These are phyloP conservation scores for Entrophospora sp. DNA, from an alignment of 192 early-diverging fungal genomes.

Conservation along the genomic window DNA sequence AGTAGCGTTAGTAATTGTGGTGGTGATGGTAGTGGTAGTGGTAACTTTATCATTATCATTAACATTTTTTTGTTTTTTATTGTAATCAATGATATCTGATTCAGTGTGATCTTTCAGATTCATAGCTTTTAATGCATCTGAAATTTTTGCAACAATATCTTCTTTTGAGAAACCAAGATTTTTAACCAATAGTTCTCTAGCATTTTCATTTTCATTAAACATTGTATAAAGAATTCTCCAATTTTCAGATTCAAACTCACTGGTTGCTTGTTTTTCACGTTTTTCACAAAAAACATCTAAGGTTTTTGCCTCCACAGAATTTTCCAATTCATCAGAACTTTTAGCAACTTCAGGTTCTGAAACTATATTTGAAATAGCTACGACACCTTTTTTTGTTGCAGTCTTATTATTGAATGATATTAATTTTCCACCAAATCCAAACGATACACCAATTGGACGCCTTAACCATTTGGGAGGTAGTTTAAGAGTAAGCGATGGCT, in stretches of 20 bases:
- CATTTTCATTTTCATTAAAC: slow-evolving; percentile 64
- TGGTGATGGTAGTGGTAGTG: no score
- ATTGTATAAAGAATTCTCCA: slow-evolving; percentile 81
- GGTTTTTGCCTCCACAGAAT: slow-evolving; percentile 45
- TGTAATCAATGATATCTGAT: no score
- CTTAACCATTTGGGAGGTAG: slow-evolving; percentile 85
- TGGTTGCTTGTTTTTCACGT: slow-evolving; percentile 22
- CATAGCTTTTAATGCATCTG: slow-evolving; percentile 50
- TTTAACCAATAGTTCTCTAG: slow-evolving; percentile 68
- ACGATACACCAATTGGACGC: slow-evolving; percentile 75
- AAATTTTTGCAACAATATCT: slow-evolving; percentile 49
- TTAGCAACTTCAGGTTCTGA: slow-evolving; percentile 63
- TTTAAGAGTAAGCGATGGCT: slow-evolving; percentile 45
- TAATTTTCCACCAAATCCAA: slow-evolving; percentile 86
- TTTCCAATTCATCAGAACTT: slow-evolving; percentile 67
- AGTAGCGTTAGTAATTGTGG: not conserved
- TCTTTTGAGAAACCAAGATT: slow-evolving; percentile 80
- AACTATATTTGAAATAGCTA: slow-evolving; percentile 55
- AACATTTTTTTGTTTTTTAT: no score
- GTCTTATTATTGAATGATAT: slow-evolving; percentile 56
- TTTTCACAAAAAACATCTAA: slow-evolving; percentile 33
- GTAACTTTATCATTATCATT: no score
- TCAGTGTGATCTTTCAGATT: slow-evolving; percentile 28
- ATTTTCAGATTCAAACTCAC: slow-evolving; percentile 28
- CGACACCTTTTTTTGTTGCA: slow-evolving; percentile 29